Evolutionary conservation across 495 filamentous ascomycete species (phyloP).

Genomic region (Bathelium albidoporum): DNA sequence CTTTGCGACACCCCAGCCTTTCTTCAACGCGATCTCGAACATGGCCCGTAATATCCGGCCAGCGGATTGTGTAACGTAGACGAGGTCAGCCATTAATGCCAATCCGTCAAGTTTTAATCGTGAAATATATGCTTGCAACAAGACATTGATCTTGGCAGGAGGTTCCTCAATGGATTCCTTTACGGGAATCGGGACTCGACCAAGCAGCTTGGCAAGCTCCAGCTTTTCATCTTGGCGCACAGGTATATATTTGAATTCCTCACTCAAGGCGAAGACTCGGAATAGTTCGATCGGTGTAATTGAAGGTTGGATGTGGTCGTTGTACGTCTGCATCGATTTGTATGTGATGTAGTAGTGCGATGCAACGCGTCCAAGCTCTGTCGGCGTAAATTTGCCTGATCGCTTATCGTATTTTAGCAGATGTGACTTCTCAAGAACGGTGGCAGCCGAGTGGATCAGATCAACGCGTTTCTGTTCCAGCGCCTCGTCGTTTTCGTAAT

Average conservation of each 20-base stretch:
- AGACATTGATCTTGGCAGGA: slow-evolving; percentile 97
- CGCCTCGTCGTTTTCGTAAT: slow-evolving; percentile 85
- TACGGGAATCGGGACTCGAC: slow-evolving; percentile 85
- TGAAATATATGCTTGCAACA: slow-evolving; percentile 94
- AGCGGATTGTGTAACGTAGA: slow-evolving; percentile 96
- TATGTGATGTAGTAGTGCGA: slow-evolving; percentile 98
- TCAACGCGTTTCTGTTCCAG: slow-evolving; percentile 96
- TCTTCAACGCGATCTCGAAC: slow-evolving; percentile 92
- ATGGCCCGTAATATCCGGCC: slow-evolving; percentile 91
- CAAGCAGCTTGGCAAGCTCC: slow-evolving; percentile 83
- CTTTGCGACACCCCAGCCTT: slow-evolving; percentile 93
- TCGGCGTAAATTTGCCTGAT: slow-evolving; percentile 76
- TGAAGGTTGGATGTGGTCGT: slow-evolving; percentile 85
- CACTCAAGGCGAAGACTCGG: slow-evolving; percentile 92
- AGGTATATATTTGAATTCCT: slow-evolving; percentile 98
- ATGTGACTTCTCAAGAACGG: slow-evolving; percentile 73
- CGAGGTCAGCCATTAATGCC: slow-evolving; percentile 95
- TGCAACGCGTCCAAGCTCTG: slow-evolving; percentile 87
- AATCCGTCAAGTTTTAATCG: slow-evolving; percentile 87
- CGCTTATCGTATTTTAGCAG: slow-evolving; percentile 94
- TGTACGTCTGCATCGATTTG: slow-evolving; percentile 92
- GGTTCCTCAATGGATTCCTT: slow-evolving; percentile 97
- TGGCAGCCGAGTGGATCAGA: slow-evolving; percentile 86
- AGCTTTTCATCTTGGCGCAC: slow-evolving; percentile 96
- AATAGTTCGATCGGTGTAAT: slow-evolving; percentile 91